A percentile compares a stretch with the other conserved stretches of the same genome.
Conservation (phyloP, 2,329 filamentous ascomycete species). For the Colletotrichum liriopes region DNA sequence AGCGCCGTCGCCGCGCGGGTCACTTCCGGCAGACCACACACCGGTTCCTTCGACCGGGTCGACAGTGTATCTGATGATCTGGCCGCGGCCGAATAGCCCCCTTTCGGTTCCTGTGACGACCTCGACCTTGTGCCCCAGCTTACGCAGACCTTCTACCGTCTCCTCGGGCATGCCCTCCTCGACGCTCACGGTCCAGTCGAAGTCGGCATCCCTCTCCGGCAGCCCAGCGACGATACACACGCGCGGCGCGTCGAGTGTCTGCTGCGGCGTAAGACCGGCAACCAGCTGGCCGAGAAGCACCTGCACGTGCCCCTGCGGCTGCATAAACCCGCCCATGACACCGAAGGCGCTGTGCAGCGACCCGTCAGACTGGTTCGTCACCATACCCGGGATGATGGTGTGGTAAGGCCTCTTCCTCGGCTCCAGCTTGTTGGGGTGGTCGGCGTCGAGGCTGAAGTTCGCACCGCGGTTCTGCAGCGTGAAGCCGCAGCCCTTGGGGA, state of each 20-base stretch:
- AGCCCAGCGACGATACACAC: conserved; percentile 87
- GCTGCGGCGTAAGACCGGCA: conserved; percentile 86
- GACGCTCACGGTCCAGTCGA: conserved; percentile 79
- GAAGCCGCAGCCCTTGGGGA: conserved; percentile 90
- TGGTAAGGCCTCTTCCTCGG: conserved; percentile 94
- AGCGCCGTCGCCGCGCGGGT: conserved; percentile 86
- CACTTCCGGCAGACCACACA: conserved; percentile 91
- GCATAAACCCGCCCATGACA: conserved; percentile 99
- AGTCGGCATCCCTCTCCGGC: conserved; percentile 71
- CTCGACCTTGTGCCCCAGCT: conserved; percentile 81
- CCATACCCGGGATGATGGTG: conserved; percentile 95
- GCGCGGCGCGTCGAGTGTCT: conserved; percentile 91
- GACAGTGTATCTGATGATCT: conserved; percentile 84
- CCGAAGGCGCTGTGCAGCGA: conserved; percentile 89
- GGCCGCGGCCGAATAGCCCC: conserved; percentile 85
- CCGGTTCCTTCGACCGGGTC: conserved; percentile 78
- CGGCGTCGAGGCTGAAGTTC: conserved; percentile 81
- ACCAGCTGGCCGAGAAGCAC: conserved; percentile 91
- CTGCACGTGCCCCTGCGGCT: conserved; percentile 96
- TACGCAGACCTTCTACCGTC: conserved; percentile 76
- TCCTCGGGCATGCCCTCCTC: conserved; percentile 85
- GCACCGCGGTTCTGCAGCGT: conserved; percentile 94
- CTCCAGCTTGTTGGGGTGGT: conserved; percentile 85
- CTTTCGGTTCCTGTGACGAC: conserved; percentile 78
- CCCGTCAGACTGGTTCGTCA: conserved; percentile 82